phyloP scores from a whole-genome alignment of 1,284 basidiomycete species.

The Irpex sp. region DNA sequence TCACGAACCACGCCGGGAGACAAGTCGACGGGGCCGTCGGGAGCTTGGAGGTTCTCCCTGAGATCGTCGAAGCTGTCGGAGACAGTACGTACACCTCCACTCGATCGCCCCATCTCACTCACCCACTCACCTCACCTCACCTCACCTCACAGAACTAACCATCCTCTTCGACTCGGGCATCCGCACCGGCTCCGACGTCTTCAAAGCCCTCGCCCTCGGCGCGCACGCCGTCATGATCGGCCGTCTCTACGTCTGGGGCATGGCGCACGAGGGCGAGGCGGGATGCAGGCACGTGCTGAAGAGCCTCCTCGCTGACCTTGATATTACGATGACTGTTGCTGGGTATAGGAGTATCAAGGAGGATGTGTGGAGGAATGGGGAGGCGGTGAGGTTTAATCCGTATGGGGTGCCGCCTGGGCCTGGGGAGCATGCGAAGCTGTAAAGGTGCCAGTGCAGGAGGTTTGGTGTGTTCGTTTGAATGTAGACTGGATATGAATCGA shows the following conservation, averaged over 20 bases:
- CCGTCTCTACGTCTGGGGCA: slow-evolving; percentile 58
- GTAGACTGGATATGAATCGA: too few species aligned
- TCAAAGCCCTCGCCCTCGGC: slow-evolving; percentile 64
- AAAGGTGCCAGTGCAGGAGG: neutral
- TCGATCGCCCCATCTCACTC: neutral
- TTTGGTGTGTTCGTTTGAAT: too few species aligned
- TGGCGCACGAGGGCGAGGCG: slow-evolving; percentile 55
- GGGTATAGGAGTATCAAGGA: slow-evolving; percentile 49
- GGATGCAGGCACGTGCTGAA: slow-evolving; percentile 67
- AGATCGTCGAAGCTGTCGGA: slow-evolving; percentile 59
- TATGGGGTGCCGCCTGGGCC: slow-evolving; percentile 43
- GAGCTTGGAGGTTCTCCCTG: slow-evolving; percentile 60
- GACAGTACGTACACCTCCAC: slow-evolving; percentile 42
- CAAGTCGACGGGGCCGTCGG: slow-evolving; percentile 70
- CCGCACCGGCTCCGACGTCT: slow-evolving; percentile 62
- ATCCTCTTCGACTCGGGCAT: slow-evolving; percentile 72
- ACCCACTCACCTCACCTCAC: neutral
- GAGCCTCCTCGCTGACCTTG: slow-evolving; percentile 67
- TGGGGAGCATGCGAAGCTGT: slow-evolving; percentile 50
- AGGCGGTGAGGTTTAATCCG: slow-evolving; percentile 45
- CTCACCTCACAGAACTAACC: slow-evolving; percentile 49
- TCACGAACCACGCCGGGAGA: slow-evolving; percentile 68
- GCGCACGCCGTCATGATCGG: slow-evolving; percentile 56
- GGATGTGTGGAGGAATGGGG: slow-evolving; percentile 45
- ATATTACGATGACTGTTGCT: slow-evolving; percentile 62